These are phyloP conservation scores for Auriscalpium microsporum DNA, from an alignment of 768 basidiomycete species.

Conservation along the genomic window DNA sequence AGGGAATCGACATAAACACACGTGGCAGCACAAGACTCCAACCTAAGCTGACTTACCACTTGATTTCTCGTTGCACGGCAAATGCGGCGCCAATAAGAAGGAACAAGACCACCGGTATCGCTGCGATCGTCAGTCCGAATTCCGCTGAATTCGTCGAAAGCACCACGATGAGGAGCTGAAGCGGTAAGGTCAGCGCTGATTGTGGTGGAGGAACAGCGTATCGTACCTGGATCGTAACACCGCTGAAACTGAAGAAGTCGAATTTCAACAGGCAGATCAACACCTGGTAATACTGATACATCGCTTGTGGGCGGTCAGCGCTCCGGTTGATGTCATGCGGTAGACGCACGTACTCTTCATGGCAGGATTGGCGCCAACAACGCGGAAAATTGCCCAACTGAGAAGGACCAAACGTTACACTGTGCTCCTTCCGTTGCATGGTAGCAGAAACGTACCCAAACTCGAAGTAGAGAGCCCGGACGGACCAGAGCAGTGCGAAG, in stretches of 20 bases:
- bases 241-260: conserved; percentile 82
- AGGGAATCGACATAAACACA: not conserved
- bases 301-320: conserved; percentile 37
- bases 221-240: conserved; percentile 79
- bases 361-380: conserved; percentile 77
- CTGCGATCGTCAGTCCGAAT: conserved; percentile 75
- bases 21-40: not conserved
- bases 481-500: conserved; percentile 58
- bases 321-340: not conserved
- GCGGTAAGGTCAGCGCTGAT: not conserved
- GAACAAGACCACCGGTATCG: conserved; percentile 70
- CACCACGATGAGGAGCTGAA: conserved; percentile 77
- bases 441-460: conserved; percentile 54
- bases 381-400: conserved; percentile 88
- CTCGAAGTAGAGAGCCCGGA: conserved; percentile 65
- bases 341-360: conserved; percentile 57
- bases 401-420: no score
- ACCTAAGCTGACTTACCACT: conserved; percentile 39
- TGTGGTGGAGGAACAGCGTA: not conserved
- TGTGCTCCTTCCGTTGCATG: no score
- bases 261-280: conserved; percentile 84
- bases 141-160: conserved; percentile 56
- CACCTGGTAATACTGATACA: conserved; percentile 86
- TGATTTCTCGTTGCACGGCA: conserved; percentile 75
- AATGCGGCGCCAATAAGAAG: conserved; percentile 57